These are phyloP conservation scores for Xanthoceras sorbifolium DNA, from an alignment of 345 rosid genomes.

Conservation along the genomic window DNA sequence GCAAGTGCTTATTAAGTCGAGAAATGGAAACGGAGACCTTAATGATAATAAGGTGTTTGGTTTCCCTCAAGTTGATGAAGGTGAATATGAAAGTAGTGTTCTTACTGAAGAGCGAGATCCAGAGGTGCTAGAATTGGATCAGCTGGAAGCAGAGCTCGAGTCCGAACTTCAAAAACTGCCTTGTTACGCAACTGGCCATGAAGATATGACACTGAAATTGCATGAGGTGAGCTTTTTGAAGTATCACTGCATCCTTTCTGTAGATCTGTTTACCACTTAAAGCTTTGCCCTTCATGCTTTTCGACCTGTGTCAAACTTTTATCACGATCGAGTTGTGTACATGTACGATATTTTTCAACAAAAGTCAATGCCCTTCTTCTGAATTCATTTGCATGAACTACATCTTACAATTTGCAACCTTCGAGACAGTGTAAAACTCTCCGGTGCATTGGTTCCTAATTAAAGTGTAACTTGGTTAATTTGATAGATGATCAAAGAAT, in stretches of 20 bases:
- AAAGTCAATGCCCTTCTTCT: not conserved
- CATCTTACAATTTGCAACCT: not conserved
- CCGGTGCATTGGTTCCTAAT: not conserved
- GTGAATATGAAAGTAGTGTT: conserved; percentile 73
- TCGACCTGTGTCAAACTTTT: not conserved
- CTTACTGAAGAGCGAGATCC: conserved; percentile 74
- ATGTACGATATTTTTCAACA: not conserved
- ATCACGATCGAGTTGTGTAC: not conserved
- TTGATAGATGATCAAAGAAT: not conserved
- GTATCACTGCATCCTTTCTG: conserved; percentile 2
- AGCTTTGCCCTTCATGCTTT: not conserved
- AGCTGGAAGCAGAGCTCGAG: conserved; percentile 78
- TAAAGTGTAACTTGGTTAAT: not conserved
- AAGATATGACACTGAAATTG: conserved; percentile 15
- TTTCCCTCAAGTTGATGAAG: conserved; percentile 40
- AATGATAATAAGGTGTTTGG: conserved; percentile 28
- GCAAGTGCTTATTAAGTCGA: conserved; percentile 23
- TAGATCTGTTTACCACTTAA: not conserved
- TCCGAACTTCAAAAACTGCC: conserved; percentile 80
- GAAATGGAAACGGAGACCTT: conserved; percentile 28
- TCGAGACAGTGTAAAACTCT: not conserved
- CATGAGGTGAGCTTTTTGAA: conserved; percentile 44
- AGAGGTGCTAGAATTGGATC: conserved; percentile 62
- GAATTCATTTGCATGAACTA: not conserved
- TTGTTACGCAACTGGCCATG: conserved; percentile 27